Evolutionary conservation across 306 rosid species (phyloP).

Genomic region (Cucurbita maxima): DNA sequence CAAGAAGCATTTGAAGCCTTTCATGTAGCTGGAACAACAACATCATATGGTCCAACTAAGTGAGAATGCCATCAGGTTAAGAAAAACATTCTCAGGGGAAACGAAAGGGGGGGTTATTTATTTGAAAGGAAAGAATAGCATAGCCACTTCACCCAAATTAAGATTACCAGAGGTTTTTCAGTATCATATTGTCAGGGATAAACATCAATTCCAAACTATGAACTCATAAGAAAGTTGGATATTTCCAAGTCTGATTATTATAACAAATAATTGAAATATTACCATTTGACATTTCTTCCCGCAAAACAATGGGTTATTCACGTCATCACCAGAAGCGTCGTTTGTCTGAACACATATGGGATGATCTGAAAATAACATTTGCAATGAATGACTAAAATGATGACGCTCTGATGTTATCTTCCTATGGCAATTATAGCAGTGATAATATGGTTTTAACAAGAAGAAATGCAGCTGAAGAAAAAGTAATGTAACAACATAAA

Average conservation of each 20-base stretch:
- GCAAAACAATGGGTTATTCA: constrained; percentile 31
- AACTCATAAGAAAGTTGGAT: neutral
- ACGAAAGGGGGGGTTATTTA: too few species aligned
- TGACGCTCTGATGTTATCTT: neutral
- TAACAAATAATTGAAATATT: constrained; percentile 10
- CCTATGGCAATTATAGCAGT: neutral
- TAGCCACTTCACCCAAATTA: neutral
- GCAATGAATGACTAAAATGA: neutral
- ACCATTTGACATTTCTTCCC: constrained; percentile 74
- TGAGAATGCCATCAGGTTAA: neutral
- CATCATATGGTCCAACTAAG: neutral
- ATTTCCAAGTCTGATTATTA: neutral
- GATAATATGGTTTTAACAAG: neutral
- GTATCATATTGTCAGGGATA: neutral
- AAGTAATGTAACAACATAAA: neutral
- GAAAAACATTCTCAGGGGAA: too few species aligned
- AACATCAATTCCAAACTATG: neutral
- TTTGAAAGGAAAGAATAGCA: neutral
- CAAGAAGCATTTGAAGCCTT: constrained; percentile 58
- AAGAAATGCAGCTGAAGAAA: neutral
- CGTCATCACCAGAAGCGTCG: constrained; percentile 21
- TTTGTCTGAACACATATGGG: constrained; percentile 33
- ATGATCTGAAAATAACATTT: constrained; percentile 41
- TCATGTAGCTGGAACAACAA: constrained; percentile 41
- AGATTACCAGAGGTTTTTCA: constrained; percentile 3